Base-by-base conservation (phyloP, 2,329 filamentous ascomycete species). In the Fusarium oligoseptatum region DNA sequence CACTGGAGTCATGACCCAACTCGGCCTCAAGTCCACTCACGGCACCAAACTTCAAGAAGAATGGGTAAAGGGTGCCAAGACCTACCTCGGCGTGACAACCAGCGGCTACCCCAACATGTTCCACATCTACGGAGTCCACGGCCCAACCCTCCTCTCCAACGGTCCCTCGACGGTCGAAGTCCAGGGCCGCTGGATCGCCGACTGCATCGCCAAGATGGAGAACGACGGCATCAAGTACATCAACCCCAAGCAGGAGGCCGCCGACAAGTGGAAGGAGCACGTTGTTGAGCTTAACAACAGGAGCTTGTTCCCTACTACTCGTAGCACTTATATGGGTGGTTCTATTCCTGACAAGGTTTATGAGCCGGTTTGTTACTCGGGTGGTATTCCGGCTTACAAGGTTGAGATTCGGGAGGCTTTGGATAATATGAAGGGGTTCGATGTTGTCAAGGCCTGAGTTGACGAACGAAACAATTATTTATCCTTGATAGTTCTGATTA, bases 171-270 rank as follows among this genome's bases (percentile, higher is more conserved):
- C 83, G 2, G 85, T 88, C 9, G 88, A 91, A 70, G 76, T 89
- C 1, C 90, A 92, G 74, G 89, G 88, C 3, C 82, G 87, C 0
- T 91, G 88, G 88, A 87, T 91, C 64, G 82, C 83, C 17, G 85
- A 88, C 56, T 78, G 80, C 50, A 88, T 92, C 64, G 80, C 83
- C 39, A 84, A 88, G 77, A 87, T 90, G 72, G 79, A 84, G 72
- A 72, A 75, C 2, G 81, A 87, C 45, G 77, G 80, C 1, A 82
- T 90, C 77, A 86, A 85, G 73, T 87, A 86, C 63, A 85, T 91
- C 64, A 85, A 91, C 68, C 83, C 88, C 0, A 86, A 83, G 41
- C 41, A 71, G 0, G 85, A 88, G 45, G 85, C 86, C 0, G 83
- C 86, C 9, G 77, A 84, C 6, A 76, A 81, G 6, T 92, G 88